Evolutionary conservation across 768 basidiomycete species (phyloP).

Genomic region (Phanerochaete carnosa): DNA sequence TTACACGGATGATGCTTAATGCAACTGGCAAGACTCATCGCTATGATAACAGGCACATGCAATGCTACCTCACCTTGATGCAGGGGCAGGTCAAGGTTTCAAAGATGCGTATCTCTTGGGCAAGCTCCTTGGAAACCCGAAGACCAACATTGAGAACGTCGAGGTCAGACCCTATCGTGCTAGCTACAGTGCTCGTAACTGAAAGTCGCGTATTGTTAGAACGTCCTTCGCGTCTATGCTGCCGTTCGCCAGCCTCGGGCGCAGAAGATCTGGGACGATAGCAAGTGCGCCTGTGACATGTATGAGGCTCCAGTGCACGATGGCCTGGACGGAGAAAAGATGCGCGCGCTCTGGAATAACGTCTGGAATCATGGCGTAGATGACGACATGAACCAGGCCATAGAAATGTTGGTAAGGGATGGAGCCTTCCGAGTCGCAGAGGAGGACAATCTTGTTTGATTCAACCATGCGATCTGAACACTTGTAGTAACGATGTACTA

Average conservation of each 20-base stretch:
- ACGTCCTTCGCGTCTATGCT: conserved; percentile 44
- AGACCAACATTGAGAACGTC: conserved; percentile 37
- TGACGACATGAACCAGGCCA: too few species aligned
- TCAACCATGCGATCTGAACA: too few species aligned
- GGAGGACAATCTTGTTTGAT: too few species aligned
- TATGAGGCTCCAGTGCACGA: conserved; percentile 38
- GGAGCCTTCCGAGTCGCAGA: too few species aligned
- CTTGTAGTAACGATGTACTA: too few species aligned
- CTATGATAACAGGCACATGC: conserved; percentile 50
- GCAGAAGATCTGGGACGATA: conserved; percentile 44
- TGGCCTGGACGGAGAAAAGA: too few species aligned
- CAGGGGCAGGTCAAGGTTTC: conserved; percentile 57
- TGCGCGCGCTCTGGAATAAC: too few species aligned
- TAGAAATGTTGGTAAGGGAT: too few species aligned
- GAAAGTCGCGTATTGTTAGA: conserved; percentile 30
- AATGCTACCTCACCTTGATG: conserved; percentile 57
- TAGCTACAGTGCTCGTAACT: too few species aligned
- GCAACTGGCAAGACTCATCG: background rate
- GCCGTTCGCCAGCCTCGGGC: conserved; percentile 42
- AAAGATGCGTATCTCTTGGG: conserved; percentile 51
- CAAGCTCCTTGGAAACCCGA: conserved; percentile 41
- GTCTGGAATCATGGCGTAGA: too few species aligned
- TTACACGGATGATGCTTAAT: too few species aligned
- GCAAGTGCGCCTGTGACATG: conserved; percentile 38
- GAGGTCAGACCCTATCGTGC: conserved; percentile 33